These are phyloP conservation scores for Lathyrus aphaca DNA, from an alignment of 306 rosid species.

Conservation along the genomic window DNA sequence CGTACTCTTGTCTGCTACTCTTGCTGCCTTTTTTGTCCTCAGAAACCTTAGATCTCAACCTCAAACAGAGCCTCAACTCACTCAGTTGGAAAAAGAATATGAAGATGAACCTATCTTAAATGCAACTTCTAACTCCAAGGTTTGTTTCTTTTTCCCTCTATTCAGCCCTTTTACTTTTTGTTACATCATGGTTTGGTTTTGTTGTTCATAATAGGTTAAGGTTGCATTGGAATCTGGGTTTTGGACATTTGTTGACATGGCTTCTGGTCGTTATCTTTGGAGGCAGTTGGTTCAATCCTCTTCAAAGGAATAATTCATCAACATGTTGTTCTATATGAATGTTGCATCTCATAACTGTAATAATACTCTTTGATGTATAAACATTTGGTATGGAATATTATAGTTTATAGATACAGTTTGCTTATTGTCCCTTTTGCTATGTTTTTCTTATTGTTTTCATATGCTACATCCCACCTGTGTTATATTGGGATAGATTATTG, in stretches of 20 bases:
- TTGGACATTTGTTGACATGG: constrained; percentile 87
- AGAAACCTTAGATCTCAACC: constrained; percentile 64
- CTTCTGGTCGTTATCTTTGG: constrained; percentile 91
- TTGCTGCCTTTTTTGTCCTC: constrained; percentile 81
- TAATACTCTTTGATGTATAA: neutral
- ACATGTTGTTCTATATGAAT: neutral
- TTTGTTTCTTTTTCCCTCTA: neutral
- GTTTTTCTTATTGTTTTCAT: neutral
- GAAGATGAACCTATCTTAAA: constrained; percentile 13
- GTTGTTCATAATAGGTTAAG: constrained; percentile 48
- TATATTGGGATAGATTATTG: neutral
- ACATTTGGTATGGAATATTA: neutral
- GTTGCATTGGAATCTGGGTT: constrained; percentile 69
- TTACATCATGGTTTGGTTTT: neutral
- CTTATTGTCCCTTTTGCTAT: neutral
- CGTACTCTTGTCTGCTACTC: constrained; percentile 79
- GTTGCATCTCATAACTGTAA: constrained; percentile 7
- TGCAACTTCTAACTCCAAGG: constrained; percentile 37
- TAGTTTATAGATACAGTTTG: neutral
- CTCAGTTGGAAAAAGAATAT: neutral
- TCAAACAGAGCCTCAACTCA: constrained; percentile 22
- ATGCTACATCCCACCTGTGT: neutral
- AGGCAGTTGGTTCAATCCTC: constrained; percentile 57
- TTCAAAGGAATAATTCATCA: constrained; percentile 42
- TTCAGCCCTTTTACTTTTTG: neutral